Conservation (phyloP, 257 asterid genomes). For the Lantana camara region DNA sequence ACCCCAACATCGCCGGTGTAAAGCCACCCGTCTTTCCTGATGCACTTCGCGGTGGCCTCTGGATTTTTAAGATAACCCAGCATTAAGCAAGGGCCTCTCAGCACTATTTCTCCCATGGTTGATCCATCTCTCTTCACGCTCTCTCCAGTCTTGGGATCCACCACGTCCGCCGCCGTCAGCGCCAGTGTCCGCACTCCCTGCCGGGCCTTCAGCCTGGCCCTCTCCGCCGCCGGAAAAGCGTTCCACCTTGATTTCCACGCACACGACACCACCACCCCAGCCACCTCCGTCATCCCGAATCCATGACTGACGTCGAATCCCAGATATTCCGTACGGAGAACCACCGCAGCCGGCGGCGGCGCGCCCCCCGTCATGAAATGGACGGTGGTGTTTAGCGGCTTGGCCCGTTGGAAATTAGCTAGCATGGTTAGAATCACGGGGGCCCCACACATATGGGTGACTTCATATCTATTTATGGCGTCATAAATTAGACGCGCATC, state of each 20-base stretch:
- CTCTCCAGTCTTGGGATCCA: conserved; percentile 45
- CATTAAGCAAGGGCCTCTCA: conserved; percentile 66
- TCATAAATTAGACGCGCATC: conserved; percentile 48
- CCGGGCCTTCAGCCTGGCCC: conserved; percentile 61
- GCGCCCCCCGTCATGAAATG: conserved; percentile 65
- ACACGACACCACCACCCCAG: conserved; percentile 63
- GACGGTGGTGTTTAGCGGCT: conserved; percentile 41
- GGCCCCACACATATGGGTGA: conserved; percentile 90
- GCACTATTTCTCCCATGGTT: conserved; percentile 63
- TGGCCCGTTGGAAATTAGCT: conserved; percentile 39
- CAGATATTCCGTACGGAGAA: conserved; percentile 55
- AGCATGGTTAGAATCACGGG: conserved; percentile 76
- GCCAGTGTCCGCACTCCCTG: conserved; percentile 71
- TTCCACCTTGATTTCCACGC: conserved; percentile 77
- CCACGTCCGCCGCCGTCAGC: conserved; percentile 58
- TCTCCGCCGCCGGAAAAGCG: conserved; percentile 46
- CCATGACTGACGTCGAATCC: conserved; percentile 74
- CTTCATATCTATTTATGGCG: conserved; percentile 38
- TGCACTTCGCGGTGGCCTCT: conserved; percentile 45
- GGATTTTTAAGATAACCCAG: conserved; percentile 67
- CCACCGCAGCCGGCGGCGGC: conserved; percentile 71
- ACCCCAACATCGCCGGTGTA: conserved; percentile 83
- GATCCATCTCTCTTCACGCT: conserved; percentile 57
- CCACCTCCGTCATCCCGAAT: conserved; percentile 78
- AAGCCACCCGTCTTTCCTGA: conserved; percentile 64